Conservation (phyloP, 176 grass and related monocot species). For the Triticum urartu region DNA sequence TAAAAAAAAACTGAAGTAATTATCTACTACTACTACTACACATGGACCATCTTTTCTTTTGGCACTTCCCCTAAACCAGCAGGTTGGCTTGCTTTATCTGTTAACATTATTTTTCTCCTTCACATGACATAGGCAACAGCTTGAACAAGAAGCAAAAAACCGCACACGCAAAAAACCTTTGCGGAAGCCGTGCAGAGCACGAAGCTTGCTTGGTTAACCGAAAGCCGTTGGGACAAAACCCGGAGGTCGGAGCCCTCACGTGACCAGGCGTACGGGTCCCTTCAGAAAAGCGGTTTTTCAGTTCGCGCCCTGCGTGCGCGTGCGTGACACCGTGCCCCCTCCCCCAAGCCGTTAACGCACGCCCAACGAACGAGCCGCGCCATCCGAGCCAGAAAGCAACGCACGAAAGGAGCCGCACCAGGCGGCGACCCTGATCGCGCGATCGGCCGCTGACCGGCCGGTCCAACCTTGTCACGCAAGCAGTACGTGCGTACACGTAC, state of each 20-base stretch:
- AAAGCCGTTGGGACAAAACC: background rate
- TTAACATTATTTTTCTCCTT: background rate
- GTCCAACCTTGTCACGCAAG: background rate
- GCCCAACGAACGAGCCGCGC: background rate
- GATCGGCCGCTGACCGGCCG: background rate
- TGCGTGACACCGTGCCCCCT: background rate
- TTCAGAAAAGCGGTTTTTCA: background rate
- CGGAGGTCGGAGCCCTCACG: background rate
- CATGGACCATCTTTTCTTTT: too few species aligned
- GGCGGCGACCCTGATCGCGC: background rate
- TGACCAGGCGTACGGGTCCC: background rate
- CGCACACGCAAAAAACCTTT: background rate
- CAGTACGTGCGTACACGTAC: too few species aligned
- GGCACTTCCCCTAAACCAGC: too few species aligned
- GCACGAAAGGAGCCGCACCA: too few species aligned
- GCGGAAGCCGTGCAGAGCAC: background rate
- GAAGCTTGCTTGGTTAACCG: background rate
- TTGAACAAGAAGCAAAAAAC: background rate
- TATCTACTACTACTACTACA: too few species aligned
- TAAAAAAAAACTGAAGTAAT: too few species aligned
- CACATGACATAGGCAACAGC: background rate
- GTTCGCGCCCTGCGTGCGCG: background rate
- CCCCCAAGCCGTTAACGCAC: constrained; percentile 21
- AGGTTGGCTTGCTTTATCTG: too few species aligned
- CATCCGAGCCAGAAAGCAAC: too few species aligned